Conservation (phyloP, 371 early-diverging fungal genomes). For the Lichtheimia ramosa region DNA sequence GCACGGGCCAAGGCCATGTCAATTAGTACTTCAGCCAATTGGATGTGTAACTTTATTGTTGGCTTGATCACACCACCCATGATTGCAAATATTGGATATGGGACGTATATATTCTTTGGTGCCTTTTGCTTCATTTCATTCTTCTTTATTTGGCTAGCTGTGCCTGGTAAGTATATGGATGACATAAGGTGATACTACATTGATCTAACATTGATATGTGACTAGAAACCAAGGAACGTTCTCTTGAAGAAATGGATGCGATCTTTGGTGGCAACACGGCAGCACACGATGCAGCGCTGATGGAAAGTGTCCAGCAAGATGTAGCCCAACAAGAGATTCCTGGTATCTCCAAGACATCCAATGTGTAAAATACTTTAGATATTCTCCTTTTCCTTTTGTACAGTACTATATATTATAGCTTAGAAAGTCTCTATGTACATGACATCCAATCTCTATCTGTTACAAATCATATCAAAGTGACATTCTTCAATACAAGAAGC, state of each 20-base stretch:
- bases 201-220: background rate
- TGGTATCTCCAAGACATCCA: slow-evolving; percentile 6
- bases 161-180: slow-evolving; percentile 10
- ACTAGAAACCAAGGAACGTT: slow-evolving; percentile 38
- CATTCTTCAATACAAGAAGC: too few species aligned
- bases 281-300: slow-evolving; percentile 17
- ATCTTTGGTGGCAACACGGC: slow-evolving; percentile 33
- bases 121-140: slow-evolving; percentile 25
- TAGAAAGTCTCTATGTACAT: too few species aligned
- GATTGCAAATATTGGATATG: slow-evolving; percentile 24
- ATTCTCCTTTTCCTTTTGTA: too few species aligned
- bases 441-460: too few species aligned
- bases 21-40: slow-evolving; percentile 83
- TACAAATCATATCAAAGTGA: too few species aligned
- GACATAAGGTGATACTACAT: background rate
- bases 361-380: too few species aligned
- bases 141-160: slow-evolving; percentile 23
- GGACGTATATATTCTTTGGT: slow-evolving; percentile 46
- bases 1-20: slow-evolving; percentile 79
- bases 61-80: slow-evolving; percentile 21
- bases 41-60: slow-evolving; percentile 61
- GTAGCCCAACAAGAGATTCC: slow-evolving; percentile 5
- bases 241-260: slow-evolving; percentile 46
- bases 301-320: slow-evolving; percentile 14
- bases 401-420: too few species aligned